A percentile compares a stretch with the other conserved stretches of the same genome.
phyloP scores from a whole-genome alignment of 164 flowering plant genomes.

The Umbellularia californica region DNA sequence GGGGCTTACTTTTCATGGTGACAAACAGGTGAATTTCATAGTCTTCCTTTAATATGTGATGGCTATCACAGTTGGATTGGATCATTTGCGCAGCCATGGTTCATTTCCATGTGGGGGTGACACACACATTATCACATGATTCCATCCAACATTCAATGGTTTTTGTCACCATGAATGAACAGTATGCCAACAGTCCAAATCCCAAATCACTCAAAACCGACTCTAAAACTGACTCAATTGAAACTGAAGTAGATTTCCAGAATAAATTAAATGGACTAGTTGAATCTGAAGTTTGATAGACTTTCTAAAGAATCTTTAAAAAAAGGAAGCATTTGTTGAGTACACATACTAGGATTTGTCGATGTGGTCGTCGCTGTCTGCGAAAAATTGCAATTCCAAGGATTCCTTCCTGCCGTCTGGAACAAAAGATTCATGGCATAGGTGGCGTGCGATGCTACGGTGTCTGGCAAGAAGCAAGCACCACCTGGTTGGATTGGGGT shows the following conservation, averaged over 20 bases:
- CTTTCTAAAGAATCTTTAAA: background rate
- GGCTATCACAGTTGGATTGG: no score
- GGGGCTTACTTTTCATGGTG: no score
- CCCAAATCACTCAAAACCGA: no score
- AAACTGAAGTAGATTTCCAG: background rate
- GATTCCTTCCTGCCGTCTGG: conserved; percentile 49
- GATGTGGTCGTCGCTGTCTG: conserved; percentile 62
- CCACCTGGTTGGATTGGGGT: conserved; percentile 69
- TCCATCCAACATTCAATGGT: no score
- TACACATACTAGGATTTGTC: conserved; percentile 61
- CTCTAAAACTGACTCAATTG: background rate
- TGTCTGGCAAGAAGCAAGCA: conserved; percentile 67
- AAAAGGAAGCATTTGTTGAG: background rate
- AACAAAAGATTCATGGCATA: conserved; percentile 81
- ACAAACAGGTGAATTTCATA: no score
- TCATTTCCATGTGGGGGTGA: no score
- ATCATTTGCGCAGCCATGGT: no score
- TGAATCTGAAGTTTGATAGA: background rate
- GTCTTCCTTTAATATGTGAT: no score
- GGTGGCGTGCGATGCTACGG: conserved; percentile 62
- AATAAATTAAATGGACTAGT: no score
- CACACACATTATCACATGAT: no score
- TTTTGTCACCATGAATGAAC: no score
- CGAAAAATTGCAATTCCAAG: conserved; percentile 78
- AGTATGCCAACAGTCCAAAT: no score